A percentile compares a stretch with the other conserved stretches of the same genome.
Conservation (phyloP, 768 basidiomycete genomes). For the Chalciporus sphaerocephalus region DNA sequence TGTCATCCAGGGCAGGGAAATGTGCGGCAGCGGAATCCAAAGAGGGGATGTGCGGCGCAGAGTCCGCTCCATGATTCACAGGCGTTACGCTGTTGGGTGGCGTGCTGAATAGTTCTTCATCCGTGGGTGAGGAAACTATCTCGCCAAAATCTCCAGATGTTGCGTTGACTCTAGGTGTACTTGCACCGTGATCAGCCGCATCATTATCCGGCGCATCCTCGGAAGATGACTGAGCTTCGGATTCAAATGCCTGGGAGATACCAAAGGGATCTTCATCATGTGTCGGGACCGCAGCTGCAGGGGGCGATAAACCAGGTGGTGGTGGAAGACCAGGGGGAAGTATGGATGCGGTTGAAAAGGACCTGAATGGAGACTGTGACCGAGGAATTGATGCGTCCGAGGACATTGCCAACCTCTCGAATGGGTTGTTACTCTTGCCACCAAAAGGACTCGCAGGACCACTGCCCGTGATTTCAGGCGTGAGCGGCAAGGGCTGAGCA, state of each 20-base stretch:
- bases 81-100: conserved; percentile 46
- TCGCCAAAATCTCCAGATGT: conserved; percentile 13
- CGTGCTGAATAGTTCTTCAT: conserved; percentile 57
- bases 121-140: conserved; percentile 30
- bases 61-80: conserved; percentile 9
- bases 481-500: conserved; percentile 65
- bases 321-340: conserved; percentile 31
- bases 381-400: conserved; percentile 39
- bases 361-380: conserved; percentile 58
- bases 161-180: conserved; percentile 18
- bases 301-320: conserved; percentile 10
- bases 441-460: conserved; percentile 40
- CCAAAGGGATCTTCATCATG: conserved; percentile 55
- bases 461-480: conserved; percentile 55
- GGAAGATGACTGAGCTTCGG: conserved; percentile 5
- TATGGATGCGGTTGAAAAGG: conserved; percentile 39
- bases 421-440: conserved; percentile 86
- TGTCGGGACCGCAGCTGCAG: conserved; percentile 3
- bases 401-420: conserved; percentile 63
- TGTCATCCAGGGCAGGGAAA: conserved; percentile 38
- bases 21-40: conserved; percentile 25
- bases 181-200: conserved; percentile 16
- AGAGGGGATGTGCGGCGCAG: conserved; percentile 19
- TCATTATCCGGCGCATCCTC: conserved; percentile 22
- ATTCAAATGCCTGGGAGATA: conserved; percentile 34